A percentile compares a stretch with the other conserved stretches of the same genome.
Evolutionary conservation across 1,139 yeast genomes (phyloP).

Genomic region (Hansenula lynferdii): DNA sequence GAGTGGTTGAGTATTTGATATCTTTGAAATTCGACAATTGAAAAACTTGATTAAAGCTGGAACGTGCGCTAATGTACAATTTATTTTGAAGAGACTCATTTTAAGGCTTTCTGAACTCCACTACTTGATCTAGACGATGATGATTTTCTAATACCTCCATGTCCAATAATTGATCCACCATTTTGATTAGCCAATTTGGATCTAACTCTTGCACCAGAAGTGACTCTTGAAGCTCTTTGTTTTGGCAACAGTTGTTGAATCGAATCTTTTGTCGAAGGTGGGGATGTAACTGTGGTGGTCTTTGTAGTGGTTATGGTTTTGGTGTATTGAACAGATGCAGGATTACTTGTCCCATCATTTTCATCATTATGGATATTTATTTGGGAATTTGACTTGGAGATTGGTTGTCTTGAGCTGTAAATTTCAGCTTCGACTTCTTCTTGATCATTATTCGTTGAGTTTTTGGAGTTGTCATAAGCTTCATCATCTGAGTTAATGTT

Average conservation of each 20-base stretch:
- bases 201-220: constrained; percentile 30
- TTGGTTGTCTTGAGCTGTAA: constrained; percentile 4
- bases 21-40: too few species aligned
- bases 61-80: not conserved
- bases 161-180: constrained; percentile 14
- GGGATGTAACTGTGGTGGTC: constrained; percentile 42
- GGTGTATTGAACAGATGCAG: constrained; percentile 37
- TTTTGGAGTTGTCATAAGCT: constrained; percentile 10
- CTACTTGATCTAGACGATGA: constrained; percentile 21
- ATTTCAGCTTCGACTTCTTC: constrained; percentile 7
- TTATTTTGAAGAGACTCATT: not conserved
- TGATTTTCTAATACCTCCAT: constrained; percentile 22
- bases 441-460: constrained; percentile 11
- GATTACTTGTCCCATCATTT: constrained; percentile 7
- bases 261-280: constrained; percentile 25
- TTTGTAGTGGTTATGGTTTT: constrained; percentile 46
- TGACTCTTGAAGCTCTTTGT: constrained; percentile 18
- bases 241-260: constrained; percentile 16
- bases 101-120: constrained; percentile 13
- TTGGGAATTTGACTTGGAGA: too few species aligned
- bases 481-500: constrained; percentile 17
- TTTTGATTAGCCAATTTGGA: constrained; percentile 18
- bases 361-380: too few species aligned
- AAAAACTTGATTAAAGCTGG: too few species aligned
- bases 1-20: too few species aligned